Percentiles rank a stretch among this genome's conserved stretches.
phyloP scores from a whole-genome alignment of 306 rosid genomes.

The Boehmeria nivea region DNA sequence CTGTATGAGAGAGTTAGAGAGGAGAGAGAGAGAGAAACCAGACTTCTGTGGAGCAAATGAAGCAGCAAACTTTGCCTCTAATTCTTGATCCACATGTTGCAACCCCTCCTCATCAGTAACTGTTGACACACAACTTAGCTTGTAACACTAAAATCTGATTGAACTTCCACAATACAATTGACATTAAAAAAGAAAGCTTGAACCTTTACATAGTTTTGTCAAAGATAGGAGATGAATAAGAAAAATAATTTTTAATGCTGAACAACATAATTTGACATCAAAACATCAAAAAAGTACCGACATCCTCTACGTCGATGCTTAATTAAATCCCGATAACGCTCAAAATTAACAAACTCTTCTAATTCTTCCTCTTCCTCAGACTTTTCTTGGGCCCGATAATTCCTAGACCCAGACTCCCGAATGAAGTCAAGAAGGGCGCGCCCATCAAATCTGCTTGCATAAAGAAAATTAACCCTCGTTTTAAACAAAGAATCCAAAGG shows the following conservation, averaged over 20 bases:
- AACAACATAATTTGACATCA: constrained; percentile 35
- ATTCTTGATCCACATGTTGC: constrained; percentile 88
- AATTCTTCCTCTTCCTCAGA: constrained; percentile 94
- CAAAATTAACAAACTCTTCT: constrained; percentile 99
- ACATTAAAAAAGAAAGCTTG: constrained; percentile 17
- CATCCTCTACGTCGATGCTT: constrained; percentile 99
- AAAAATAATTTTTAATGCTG: constrained; percentile 26
- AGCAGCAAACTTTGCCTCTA: constrained; percentile 74
- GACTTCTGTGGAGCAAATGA: constrained; percentile 74
- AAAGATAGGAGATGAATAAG: constrained; percentile 15
- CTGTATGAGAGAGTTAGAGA: not conserved
- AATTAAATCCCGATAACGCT: constrained; percentile 99
- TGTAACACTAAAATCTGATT: constrained; percentile 34
- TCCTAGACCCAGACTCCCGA: constrained; percentile 66
- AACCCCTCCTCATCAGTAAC: constrained; percentile 88
- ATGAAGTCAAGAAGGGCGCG: constrained; percentile 97
- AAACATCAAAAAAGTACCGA: constrained; percentile 83
- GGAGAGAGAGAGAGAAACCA: not conserved
- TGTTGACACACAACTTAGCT: constrained; percentile 43
- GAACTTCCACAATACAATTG: constrained; percentile 2
- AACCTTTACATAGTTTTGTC: constrained; percentile 23
- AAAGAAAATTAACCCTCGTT: constrained; percentile 11
- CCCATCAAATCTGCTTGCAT: constrained; percentile 76
- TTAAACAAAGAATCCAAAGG: not conserved
- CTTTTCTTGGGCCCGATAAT: constrained; percentile 56